These are phyloP conservation scores for Hypoxylon intermedium DNA, from an alignment of 495 filamentous ascomycete species.

Conservation along the genomic window DNA sequence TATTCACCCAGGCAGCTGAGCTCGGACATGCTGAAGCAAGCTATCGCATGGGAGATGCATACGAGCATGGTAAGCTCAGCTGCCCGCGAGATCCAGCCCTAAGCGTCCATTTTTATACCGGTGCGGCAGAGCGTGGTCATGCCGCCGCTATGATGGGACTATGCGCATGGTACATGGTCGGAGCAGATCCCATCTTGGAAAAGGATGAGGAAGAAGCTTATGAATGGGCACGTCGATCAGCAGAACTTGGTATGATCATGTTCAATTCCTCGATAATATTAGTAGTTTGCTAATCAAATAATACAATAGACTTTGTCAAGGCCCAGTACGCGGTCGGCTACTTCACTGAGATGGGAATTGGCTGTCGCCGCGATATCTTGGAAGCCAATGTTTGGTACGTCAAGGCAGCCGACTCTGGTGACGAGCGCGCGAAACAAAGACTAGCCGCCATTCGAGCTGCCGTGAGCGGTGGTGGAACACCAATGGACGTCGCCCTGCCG, in stretches of 20 bases:
- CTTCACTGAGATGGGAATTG: constrained; percentile 98
- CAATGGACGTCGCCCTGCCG: constrained; percentile 58
- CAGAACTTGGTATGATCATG: constrained; percentile 73
- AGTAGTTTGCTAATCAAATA: constrained; percentile 19
- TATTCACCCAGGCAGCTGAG: constrained; percentile 94
- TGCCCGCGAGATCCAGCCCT: constrained; percentile 92
- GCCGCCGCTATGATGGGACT: constrained; percentile 97
- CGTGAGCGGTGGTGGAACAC: constrained; percentile 74
- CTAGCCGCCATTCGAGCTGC: constrained; percentile 86
- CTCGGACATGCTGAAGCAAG: constrained; percentile 85
- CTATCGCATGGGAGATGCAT: constrained; percentile 91
- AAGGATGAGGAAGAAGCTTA: constrained; percentile 97
- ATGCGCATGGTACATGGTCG: constrained; percentile 98
- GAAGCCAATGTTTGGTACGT: constrained; percentile 99
- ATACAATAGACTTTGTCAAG: constrained; percentile 76
- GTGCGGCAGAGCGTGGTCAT: constrained; percentile 82
- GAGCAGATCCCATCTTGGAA: constrained; percentile 88
- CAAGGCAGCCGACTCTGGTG: constrained; percentile 89
- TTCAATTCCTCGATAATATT: background rate
- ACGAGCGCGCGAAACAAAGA: constrained; percentile 84
- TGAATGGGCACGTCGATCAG: constrained; percentile 90
- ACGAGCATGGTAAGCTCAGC: constrained; percentile 86
- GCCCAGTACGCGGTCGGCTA: constrained; percentile 95
- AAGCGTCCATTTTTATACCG: constrained; percentile 97
- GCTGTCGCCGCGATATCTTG: constrained; percentile 87